Base-by-base conservation (phyloP, 208 protist species). In the Herpetomonas samuelpessoai region DNA sequence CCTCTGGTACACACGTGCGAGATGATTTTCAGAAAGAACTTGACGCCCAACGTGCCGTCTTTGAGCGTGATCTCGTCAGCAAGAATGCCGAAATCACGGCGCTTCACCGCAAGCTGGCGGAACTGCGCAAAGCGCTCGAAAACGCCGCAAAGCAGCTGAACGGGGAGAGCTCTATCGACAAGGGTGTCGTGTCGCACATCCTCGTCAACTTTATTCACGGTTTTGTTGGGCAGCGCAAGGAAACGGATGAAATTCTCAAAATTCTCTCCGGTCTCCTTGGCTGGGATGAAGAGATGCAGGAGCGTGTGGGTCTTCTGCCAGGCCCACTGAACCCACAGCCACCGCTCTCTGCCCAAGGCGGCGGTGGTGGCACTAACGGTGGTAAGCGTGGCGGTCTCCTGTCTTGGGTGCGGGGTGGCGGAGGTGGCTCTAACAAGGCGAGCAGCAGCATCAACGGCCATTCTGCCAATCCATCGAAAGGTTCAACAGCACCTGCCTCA, bases 151-250 rank as follows among this genome's bases (percentile, higher is more conserved):
- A 61, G 45, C 83, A 79, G 61, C 62, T 86, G 41, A 82, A 79
- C 62, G 81, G 76, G 14, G 78, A 86, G 26, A 80, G 39, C 1
- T 76, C 71, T 27, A 81, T 95, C 41, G 88, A 95, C 68, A 95
- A 95, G 70, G 65, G 78, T 19, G 83, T 92, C 18, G 72, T 91
- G 30, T 85, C 85, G 62, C 79, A 95, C 62, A 53, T 95, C 0
- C 68, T 90, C 3, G 71, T 87, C n/a, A 92, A 92, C 67, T 95
- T 79, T 58, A 85, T 95, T 35, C 88, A 95, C 61, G 74, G 79
- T 44, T 79, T 89, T 52, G 63, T 87, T 18, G 74, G 22, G 4
- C 71, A 79, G 59, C 51, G 49, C 3, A 74, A 57, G 24, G 83
- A 90, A 65, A 65, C 79, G 22, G 70, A 77, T 52, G 88, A 92